phyloP scores from a whole-genome alignment of 139 green algal genomes.

The Coccomyxa sp. region DNA sequence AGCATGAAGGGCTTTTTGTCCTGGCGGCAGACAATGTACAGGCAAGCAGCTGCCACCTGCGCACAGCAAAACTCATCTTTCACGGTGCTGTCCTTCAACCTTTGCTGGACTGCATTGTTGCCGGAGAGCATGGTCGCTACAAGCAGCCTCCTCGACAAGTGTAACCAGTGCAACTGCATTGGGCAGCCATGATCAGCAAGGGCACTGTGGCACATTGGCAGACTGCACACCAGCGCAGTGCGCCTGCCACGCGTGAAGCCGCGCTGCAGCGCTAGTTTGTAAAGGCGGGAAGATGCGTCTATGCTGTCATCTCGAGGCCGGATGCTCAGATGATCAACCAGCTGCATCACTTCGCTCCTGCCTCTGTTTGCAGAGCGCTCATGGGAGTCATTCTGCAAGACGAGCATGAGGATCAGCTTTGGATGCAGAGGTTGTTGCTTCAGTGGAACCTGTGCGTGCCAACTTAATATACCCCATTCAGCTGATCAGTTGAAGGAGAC shows the following conservation, averaged over 20 bases:
- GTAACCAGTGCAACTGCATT: too few relatives aligned
- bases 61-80: background rate
- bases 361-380: slow-evolving; percentile 73
- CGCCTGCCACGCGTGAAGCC: slow-evolving; percentile 92
- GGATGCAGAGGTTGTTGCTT: background rate
- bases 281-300: slow-evolving; percentile 65
- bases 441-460: background rate
- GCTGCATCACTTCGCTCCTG: slow-evolving; percentile 58
- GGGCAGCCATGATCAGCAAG: too few relatives aligned
- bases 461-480: background rate
- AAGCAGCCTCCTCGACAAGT: background rate
- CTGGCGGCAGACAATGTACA: slow-evolving; percentile 95
- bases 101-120: too few relatives aligned
- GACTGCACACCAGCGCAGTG: slow-evolving; percentile 74
- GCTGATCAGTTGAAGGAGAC: background rate
- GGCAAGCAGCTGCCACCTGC: slow-evolving; percentile 85
- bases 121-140: background rate
- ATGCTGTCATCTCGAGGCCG: slow-evolving; percentile 67
- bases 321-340: slow-evolving; percentile 85
- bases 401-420: background rate
- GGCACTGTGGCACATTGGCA: too few relatives aligned
- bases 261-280: slow-evolving; percentile 81
- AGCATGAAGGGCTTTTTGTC: slow-evolving; percentile 95
- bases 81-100: background rate
- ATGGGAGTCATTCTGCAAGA: slow-evolving; percentile 73